Evolutionary conservation across 805 yeast genomes (phyloP).

Genomic region (Teunomyces tritomae): DNA sequence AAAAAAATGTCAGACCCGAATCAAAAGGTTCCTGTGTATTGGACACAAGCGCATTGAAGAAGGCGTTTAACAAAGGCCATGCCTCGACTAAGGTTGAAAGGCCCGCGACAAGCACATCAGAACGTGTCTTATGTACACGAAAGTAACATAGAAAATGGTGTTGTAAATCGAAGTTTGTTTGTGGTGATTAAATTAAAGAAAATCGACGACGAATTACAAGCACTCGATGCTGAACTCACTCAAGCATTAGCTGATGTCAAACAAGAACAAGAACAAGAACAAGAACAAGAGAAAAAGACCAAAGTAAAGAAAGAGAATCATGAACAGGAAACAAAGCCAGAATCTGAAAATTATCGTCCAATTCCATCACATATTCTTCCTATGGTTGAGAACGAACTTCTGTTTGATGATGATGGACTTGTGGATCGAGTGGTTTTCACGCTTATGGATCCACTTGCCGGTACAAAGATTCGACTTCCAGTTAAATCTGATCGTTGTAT

Average conservation of each 20-base stretch:
- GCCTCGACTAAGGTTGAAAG: neutral
- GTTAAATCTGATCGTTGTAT: conserved; percentile 35
- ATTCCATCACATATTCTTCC: conserved; percentile 30
- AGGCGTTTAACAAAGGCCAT: neutral
- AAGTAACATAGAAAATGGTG: neutral
- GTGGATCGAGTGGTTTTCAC: conserved; percentile 38
- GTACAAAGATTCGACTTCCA: conserved; percentile 37
- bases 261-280: too few relatives aligned
- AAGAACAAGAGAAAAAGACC: conserved; percentile 4
- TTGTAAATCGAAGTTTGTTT: conserved; percentile 1
- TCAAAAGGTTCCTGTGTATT: too few relatives aligned
- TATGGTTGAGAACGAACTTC: conserved; percentile 26
- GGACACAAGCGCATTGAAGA: too few relatives aligned
- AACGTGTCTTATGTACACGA: neutral
- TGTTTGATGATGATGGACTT: conserved; percentile 29
- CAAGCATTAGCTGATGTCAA: neutral
- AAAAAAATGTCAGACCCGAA: neutral
- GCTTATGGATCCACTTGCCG: conserved; percentile 39
- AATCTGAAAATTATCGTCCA: conserved; percentile 13
- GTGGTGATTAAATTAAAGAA: conserved; percentile 1
- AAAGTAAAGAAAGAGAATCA: conserved; percentile 8
- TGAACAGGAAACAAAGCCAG: neutral
- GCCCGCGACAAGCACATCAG: neutral
- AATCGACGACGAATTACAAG: neutral
- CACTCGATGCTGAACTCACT: conserved; percentile 4